These are phyloP conservation scores for Hypoxylon sp. DNA, from an alignment of 2,329 filamentous ascomycete genomes.

Conservation along the genomic window DNA sequence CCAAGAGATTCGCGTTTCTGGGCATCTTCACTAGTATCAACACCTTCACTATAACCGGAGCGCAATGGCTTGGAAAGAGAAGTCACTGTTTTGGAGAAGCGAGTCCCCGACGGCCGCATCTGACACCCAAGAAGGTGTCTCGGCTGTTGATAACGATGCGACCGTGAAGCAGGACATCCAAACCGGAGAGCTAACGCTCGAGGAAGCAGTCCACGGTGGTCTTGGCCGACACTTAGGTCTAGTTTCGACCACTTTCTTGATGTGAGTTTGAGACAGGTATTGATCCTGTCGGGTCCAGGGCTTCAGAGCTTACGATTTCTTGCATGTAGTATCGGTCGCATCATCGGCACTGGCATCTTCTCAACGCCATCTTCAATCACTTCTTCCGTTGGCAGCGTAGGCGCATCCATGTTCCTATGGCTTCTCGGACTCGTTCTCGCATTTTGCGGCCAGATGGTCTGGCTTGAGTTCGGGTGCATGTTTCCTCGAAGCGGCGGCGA, in stretches of 20 bases:
- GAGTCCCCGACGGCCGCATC: conserved; percentile 5
- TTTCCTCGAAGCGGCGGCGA: conserved; percentile 10
- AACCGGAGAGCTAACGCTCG: conserved; percentile 6
- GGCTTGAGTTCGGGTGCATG: conserved; percentile 14
- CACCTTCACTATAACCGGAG: not conserved
- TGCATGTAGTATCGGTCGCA: conserved; percentile 13
- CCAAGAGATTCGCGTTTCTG: not conserved
- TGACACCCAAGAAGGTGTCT: conserved; percentile 4
- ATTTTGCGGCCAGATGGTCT: conserved; percentile 13
- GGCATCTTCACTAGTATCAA: not conserved
- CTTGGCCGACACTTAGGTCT: conserved; percentile 11
- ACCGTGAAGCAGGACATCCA: conserved; percentile 10
- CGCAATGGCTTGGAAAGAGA: conserved; percentile 12
- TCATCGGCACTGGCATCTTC: conserved; percentile 12
- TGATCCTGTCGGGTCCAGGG: not conserved
- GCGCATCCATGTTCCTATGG: conserved; percentile 8
- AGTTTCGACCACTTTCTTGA: conserved; percentile 9
- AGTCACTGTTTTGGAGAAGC: conserved; percentile 12
- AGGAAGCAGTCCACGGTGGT: conserved; percentile 5
- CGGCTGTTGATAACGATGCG: conserved; percentile 4
- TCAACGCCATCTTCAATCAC: conserved; percentile 11
- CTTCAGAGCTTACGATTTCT: not conserved
- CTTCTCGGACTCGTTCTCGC: conserved; percentile 7
- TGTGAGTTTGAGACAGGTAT: conserved; percentile 1
- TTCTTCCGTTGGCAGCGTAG: conserved; percentile 6